Conservation (phyloP, 345 rosid species). For the Microthlaspi erraticum region DNA sequence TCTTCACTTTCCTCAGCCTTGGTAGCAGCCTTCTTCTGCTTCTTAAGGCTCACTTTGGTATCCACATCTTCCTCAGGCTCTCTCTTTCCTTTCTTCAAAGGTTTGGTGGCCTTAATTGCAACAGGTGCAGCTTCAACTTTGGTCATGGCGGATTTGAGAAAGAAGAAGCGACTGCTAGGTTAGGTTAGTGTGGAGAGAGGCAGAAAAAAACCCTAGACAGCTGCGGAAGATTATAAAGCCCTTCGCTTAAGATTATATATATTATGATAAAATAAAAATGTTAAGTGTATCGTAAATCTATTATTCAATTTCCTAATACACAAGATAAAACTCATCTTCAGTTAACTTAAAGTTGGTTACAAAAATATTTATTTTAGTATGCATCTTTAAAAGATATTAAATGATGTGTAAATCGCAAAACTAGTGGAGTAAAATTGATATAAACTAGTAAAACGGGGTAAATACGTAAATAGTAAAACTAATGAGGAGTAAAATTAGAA, state of each 20-base stretch:
- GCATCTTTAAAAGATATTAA: background rate
- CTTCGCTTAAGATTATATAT: background rate
- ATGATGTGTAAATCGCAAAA: background rate
- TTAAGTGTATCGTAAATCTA: background rate
- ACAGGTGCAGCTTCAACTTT: conserved; percentile 49
- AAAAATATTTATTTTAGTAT: background rate
- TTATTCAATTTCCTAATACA: background rate
- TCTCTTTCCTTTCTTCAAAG: conserved; percentile 80
- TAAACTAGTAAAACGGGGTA: background rate
- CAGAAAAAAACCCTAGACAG: conserved; percentile 43
- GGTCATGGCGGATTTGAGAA: conserved; percentile 44
- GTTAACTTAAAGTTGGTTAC: background rate
- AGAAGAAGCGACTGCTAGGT: conserved; percentile 33
- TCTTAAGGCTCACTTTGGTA: conserved; percentile 60
- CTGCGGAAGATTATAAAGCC: conserved; percentile 41
- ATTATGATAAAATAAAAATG: background rate
- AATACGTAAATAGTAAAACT: background rate
- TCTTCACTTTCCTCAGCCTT: conserved; percentile 57
- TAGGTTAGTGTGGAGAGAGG: conserved; percentile 21
- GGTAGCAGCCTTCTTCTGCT: conserved; percentile 58
- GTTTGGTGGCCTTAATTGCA: conserved; percentile 43
- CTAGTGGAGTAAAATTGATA: background rate
- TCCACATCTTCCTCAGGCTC: conserved; percentile 63
- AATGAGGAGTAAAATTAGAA: conserved; percentile 1
- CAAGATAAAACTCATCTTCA: background rate